Evolutionary conservation across 2,329 filamentous ascomycete species (phyloP).

Genomic region (Ascosphaera apis): DNA sequence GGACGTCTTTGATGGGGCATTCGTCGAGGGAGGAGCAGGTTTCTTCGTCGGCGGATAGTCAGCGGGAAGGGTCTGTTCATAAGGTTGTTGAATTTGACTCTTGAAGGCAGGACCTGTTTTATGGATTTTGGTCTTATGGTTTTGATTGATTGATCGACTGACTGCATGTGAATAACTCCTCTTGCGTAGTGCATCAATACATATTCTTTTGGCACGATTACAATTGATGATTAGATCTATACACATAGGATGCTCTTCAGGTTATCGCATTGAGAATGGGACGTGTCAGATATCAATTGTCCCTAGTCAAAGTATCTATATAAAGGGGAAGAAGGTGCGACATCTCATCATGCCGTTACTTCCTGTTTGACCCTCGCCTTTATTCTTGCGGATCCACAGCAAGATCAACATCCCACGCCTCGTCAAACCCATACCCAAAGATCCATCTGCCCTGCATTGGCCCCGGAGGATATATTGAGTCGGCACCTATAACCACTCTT

Average conservation of each 20-base stretch:
- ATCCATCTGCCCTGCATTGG: conserved; percentile 17
- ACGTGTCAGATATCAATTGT: too few relatives aligned
- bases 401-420: conserved; percentile 15
- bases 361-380: too few relatives aligned
- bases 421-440: conserved; percentile 14
- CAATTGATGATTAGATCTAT: neutral
- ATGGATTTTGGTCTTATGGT: too few relatives aligned
- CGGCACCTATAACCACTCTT: conserved; percentile 11
- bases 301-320: too few relatives aligned
- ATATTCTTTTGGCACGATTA: neutral
- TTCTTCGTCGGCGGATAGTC: conserved; percentile 4
- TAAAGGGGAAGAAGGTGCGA: too few relatives aligned
- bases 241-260: too few relatives aligned
- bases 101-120: too few relatives aligned
- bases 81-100: conserved; percentile 18
- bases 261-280: too few relatives aligned
- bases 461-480: conserved; percentile 13
- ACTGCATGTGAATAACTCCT: too few relatives aligned
- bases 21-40: conserved; percentile 1
- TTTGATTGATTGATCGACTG: too few relatives aligned
- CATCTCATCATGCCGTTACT: too few relatives aligned
- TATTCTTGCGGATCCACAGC: too few relatives aligned
- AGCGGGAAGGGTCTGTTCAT: conserved; percentile 8
- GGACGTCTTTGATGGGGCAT: conserved; percentile 2
- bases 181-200: neutral